Conservation (phyloP, 768 basidiomycete genomes). For the Tulasnella sp. region DNA sequence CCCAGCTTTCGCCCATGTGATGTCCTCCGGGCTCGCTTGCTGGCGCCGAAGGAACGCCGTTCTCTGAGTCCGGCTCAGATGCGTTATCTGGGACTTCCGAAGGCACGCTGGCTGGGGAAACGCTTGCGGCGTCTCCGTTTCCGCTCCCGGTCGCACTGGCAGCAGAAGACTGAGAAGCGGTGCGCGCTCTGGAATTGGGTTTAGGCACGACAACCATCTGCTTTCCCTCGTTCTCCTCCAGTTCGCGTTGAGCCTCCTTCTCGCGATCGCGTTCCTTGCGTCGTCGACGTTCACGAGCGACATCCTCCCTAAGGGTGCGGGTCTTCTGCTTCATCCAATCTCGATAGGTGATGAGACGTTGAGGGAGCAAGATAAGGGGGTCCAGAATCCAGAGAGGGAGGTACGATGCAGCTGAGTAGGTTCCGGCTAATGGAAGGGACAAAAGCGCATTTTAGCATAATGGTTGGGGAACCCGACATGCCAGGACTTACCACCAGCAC, state of each 20-base stretch:
- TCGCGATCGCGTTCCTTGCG: constrained; percentile 15
- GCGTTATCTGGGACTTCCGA: background rate
- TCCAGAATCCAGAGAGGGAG: constrained; percentile 22
- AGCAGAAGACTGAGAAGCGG: background rate
- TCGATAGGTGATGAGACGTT: constrained; percentile 17
- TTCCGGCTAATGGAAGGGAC: background rate
- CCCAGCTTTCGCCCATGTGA: constrained; percentile 21
- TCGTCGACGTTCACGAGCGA: background rate
- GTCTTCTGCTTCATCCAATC: constrained; percentile 16
- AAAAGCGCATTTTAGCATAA: background rate
- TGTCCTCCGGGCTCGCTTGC: background rate
- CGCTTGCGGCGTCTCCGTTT: background rate
- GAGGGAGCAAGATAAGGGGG: constrained; percentile 12
- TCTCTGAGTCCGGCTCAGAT: constrained; percentile 19
- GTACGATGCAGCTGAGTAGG: constrained; percentile 16
- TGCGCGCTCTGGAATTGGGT: background rate
- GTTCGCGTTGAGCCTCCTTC: constrained; percentile 4
- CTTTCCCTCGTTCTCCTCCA: constrained; percentile 22
- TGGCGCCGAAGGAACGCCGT: background rate
- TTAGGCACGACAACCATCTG: constrained; percentile 21
- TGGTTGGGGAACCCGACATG: constrained; percentile 30
- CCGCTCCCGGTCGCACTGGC: background rate
- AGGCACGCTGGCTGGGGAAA: background rate
- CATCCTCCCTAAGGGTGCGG: background rate
- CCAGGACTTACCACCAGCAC: constrained; percentile 68